Conservation (phyloP, 805 yeast genomes). For the Ascoidea rubescens region DNA sequence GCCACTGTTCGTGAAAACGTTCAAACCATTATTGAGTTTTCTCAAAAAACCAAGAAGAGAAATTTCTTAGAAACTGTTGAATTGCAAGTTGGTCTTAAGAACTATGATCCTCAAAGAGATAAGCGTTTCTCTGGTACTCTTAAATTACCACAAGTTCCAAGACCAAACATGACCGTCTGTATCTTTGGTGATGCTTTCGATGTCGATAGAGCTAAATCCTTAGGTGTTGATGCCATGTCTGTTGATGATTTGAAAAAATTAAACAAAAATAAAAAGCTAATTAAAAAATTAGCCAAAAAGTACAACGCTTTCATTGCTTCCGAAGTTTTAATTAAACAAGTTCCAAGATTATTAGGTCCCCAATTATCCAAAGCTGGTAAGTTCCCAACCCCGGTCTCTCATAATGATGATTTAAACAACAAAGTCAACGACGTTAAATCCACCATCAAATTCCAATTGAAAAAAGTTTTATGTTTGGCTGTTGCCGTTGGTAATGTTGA, state of each 20-base stretch:
- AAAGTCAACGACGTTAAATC: slow-evolving; percentile 97
- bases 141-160: slow-evolving; percentile 97
- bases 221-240: slow-evolving; percentile 99
- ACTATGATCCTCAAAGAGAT: slow-evolving; percentile 99
- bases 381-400: slow-evolving; percentile 99
- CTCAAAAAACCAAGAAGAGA: slow-evolving; percentile 97
- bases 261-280: slow-evolving; percentile 99
- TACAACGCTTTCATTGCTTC: slow-evolving; percentile 99
- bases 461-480: slow-evolving; percentile 98
- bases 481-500: slow-evolving; percentile 99
- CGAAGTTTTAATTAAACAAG: slow-evolving; percentile 98
- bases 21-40: slow-evolving; percentile 77
- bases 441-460: slow-evolving; percentile 99
- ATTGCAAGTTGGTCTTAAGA: slow-evolving; percentile 98
- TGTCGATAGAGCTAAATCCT: slow-evolving; percentile 99
- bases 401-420: slow-evolving; percentile 92
- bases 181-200: slow-evolving; percentile 99
- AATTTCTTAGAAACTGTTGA: slow-evolving; percentile 99
- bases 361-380: slow-evolving; percentile 99
- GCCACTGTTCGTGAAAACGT: slow-evolving; percentile 96
- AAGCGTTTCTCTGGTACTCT: slow-evolving; percentile 99
- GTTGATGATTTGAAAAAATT: slow-evolving; percentile 99
- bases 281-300: slow-evolving; percentile 99
- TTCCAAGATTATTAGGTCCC: slow-evolving; percentile 99
- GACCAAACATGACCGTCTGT: slow-evolving; percentile 99